Base-by-base conservation (phyloP, 2,329 filamentous ascomycete species). In the Neonectria magnoliae region DNA sequence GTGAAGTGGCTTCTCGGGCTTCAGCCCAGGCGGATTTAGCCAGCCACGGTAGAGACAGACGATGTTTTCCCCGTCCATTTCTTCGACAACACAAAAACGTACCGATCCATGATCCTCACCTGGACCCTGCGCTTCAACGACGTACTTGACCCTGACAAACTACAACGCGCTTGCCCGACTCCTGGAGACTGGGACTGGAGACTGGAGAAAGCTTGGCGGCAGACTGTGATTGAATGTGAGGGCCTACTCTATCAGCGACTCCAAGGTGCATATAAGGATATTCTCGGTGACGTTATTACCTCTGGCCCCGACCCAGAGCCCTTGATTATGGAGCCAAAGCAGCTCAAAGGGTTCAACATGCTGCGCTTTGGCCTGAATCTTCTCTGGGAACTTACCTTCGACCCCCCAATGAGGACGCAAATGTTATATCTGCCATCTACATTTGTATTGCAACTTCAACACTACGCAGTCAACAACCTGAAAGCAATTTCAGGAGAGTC, bases 161-260 rank as follows among this genome's bases (percentile, higher is more conserved):
- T 85, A 62, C 10, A 7, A 22, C 3, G 53, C 64, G 5, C 27
- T 65, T 0, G 52, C 41, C 1, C 42, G 57, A 18, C 52, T 68
- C 54, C 36, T 70, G 11, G 31, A 79, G 10, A 78, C 74, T 13
- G 79, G 78, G 10, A 78, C 74, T 13, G 79, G 78, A 0, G 79
- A 79, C 22, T 85, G 82, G 83, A 76, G 76, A 18, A 82, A 81
- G 61, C 64, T 85, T 1, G 81, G 81, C 0, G 83, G 81, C 14
- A 77, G 67, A 22, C 44, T 66, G 7, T 41, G 68, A 5, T 20
- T 59, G 3, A 64, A 42, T 11, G 61, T 69, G 3, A 38, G 62
- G 1, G 9, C 1, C 16, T 4, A 3, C 27, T 25, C 5, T 5
- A 5, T 25, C 25, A 6, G 25, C 75, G 76, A 2, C 64, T 83